phyloP scores from a whole-genome alignment of 768 basidiomycete species.

The Chalciporus chontae region DNA sequence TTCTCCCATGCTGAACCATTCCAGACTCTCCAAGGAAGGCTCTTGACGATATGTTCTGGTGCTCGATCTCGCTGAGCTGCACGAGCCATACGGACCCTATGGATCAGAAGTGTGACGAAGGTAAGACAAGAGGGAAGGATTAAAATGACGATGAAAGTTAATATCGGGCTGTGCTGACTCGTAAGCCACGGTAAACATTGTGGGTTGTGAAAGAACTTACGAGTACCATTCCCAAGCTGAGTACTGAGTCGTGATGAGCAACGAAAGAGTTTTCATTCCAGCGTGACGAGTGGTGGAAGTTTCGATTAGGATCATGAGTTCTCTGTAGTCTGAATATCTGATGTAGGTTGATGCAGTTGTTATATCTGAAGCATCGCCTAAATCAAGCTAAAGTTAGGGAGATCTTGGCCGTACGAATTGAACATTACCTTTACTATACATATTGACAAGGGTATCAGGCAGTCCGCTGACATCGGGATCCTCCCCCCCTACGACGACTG shows the following conservation, averaged over 20 bases:
- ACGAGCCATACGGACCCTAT: slow-evolving; percentile 79
- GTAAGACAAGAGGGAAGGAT: slow-evolving; percentile 89
- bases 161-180: slow-evolving; percentile 56
- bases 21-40: slow-evolving; percentile 82
- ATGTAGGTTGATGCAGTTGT: slow-evolving; percentile 85
- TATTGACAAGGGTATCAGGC: slow-evolving; percentile 78
- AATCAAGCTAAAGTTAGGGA: slow-evolving; percentile 1
- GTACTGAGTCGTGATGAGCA: slow-evolving; percentile 75
- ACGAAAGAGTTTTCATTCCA: slow-evolving; percentile 68
- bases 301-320: slow-evolving; percentile 64
- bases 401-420: slow-evolving; percentile 18
- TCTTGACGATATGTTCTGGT: slow-evolving; percentile 74
- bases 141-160: slow-evolving; percentile 84
- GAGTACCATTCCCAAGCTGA: slow-evolving; percentile 93
- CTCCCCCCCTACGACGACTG: slow-evolving; percentile 89
- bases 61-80: slow-evolving; percentile 83
- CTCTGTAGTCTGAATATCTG: slow-evolving; percentile 74
- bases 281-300: slow-evolving; percentile 78
- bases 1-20: slow-evolving; percentile 80
- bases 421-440: slow-evolving; percentile 85
- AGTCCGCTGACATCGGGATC: slow-evolving; percentile 60
- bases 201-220: slow-evolving; percentile 38
- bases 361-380: slow-evolving; percentile 85
- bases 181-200: slow-evolving; percentile 4
- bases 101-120: slow-evolving; percentile 83